Base-by-base conservation (phyloP, 2,329 filamentous ascomycete genomes). In the Cryphonectria naterciae region DNA sequence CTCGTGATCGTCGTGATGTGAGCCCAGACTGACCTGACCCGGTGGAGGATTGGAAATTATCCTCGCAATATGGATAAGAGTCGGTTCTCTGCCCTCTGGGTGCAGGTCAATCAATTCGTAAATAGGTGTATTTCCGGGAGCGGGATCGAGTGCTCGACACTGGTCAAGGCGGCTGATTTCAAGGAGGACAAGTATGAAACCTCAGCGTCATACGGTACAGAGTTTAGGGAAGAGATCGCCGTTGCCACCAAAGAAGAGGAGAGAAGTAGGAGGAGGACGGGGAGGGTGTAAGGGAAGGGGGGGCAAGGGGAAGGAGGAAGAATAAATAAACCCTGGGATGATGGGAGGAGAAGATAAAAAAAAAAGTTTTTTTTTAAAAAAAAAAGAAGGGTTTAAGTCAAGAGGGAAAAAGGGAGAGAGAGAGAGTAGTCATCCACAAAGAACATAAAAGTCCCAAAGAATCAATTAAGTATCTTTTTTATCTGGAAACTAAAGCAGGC, bases 1-100 rank as follows among this genome's bases (percentile, higher is more conserved):
- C 39, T 64, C 41, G 61, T 64, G 37, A 39, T 46, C 61, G 61
- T 64, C 61, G 61, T 64, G 58, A 61, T 61, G 58, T 61, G 58
- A 39, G 35, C 58, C 58, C 46, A 49, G 46, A n/a, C 46, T 37
- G 8, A 37, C 19, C 56, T 61, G 56, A 32, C 28, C 32, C 17
- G 22, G 58, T 32, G 7, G 58, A 22, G 32, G 58, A 56, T 6
- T 17, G 28, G 25, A 56, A 32, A 11, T 56, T 25, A n/a, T 49
- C 46, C 46, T 32, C 54, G 54, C 15, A 58, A 28, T 32, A 19
- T 19, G 52, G 28, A 58, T 32, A 15, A 19, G 54, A 28, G 4
- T 28, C 4, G 25, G 25, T 28, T 56, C 52, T 56, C 52, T 56
- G 52, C 25, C 13, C n/a, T 13, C 15, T 17, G 11, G 52, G 52